Conservation (phyloP, 176 grass and related monocot species). For the Melocanna baccifera region DNA sequence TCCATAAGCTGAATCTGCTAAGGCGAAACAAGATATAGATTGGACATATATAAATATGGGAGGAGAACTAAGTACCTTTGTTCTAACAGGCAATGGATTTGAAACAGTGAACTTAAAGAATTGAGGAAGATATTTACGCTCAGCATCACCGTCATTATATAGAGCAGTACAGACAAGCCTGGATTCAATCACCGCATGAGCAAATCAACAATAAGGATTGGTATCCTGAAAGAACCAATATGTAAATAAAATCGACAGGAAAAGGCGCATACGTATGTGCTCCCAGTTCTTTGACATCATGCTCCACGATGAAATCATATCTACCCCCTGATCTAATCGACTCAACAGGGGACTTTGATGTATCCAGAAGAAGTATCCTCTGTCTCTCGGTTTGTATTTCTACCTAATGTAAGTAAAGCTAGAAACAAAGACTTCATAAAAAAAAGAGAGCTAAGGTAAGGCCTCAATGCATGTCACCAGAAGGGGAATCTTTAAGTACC, state of each 20-base stretch:
- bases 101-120: slow-evolving; percentile 96
- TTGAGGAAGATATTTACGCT: slow-evolving; percentile 98
- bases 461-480: slow-evolving; percentile 1
- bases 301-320: slow-evolving; percentile 98
- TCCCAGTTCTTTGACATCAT: slow-evolving; percentile 97
- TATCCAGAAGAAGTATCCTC: slow-evolving; percentile 83
- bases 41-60: neutral
- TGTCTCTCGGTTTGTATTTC: slow-evolving; percentile 98
- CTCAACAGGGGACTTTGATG: slow-evolving; percentile 85
- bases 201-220: slow-evolving; percentile 16
- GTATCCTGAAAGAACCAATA: slow-evolving; percentile 9
- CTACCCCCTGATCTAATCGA: slow-evolving; percentile 92
- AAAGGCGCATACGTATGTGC: slow-evolving; percentile 72
- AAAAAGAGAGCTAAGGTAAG: neutral
- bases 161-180: slow-evolving; percentile 97
- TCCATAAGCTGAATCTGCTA: neutral
- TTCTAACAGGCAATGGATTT: slow-evolving; percentile 96
- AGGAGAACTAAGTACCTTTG: slow-evolving; percentile 66
- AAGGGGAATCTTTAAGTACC: neutral
- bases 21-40: neutral
- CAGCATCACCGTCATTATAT: slow-evolving; percentile 88
- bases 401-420: slow-evolving; percentile 50
- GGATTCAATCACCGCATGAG: slow-evolving; percentile 37
- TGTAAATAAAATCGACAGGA: neutral
- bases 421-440: slow-evolving; percentile 11